These are phyloP conservation scores for Epicoccum nigrum DNA, from an alignment of 2,329 filamentous ascomycete species.

Conservation along the genomic window DNA sequence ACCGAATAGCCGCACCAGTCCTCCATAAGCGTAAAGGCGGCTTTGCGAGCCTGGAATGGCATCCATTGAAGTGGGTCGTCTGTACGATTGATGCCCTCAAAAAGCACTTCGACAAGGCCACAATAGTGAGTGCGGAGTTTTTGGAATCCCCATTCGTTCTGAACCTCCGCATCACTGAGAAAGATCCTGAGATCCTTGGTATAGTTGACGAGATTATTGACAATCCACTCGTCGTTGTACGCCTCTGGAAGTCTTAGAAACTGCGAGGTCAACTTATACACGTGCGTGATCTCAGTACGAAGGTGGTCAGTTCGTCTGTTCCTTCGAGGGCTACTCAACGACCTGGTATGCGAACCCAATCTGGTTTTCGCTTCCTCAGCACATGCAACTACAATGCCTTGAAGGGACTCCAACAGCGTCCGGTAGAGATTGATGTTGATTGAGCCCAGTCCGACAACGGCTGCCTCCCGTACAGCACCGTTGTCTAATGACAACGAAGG, in stretches of 20 bases:
- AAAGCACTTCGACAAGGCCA: conserved; percentile 88
- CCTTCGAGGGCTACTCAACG: conserved; percentile 75
- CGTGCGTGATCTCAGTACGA: conserved; percentile 92
- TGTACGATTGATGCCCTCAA: conserved; percentile 86
- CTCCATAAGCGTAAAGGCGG: conserved; percentile 95
- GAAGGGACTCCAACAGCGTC: conserved; percentile 85
- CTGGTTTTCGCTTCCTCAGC: conserved; percentile 87
- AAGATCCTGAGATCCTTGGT: conserved; percentile 93
- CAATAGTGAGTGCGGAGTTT: conserved; percentile 92
- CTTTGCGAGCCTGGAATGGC: conserved; percentile 95
- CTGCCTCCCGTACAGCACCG: conserved; percentile 82
- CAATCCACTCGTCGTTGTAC: conserved; percentile 85
- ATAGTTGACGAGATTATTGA: conserved; percentile 86
- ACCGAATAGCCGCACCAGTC: conserved; percentile 99
- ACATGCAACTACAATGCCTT: conserved; percentile 83
- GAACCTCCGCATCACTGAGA: conserved; percentile 91
- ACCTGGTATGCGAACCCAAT: conserved; percentile 77
- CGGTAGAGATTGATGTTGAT: conserved; percentile 95
- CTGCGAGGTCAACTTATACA: conserved; percentile 91
- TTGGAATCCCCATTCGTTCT: conserved; percentile 93
- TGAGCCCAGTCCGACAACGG: conserved; percentile 88
- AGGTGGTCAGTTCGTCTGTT: conserved; percentile 85
- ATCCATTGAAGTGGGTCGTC: conserved; percentile 91
- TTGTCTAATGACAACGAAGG: conserved; percentile 83
- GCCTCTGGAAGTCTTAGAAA: conserved; percentile 81